Evolutionary conservation across 1,284 basidiomycete genomes (phyloP).

Genomic region (Leccinum proliferum): DNA sequence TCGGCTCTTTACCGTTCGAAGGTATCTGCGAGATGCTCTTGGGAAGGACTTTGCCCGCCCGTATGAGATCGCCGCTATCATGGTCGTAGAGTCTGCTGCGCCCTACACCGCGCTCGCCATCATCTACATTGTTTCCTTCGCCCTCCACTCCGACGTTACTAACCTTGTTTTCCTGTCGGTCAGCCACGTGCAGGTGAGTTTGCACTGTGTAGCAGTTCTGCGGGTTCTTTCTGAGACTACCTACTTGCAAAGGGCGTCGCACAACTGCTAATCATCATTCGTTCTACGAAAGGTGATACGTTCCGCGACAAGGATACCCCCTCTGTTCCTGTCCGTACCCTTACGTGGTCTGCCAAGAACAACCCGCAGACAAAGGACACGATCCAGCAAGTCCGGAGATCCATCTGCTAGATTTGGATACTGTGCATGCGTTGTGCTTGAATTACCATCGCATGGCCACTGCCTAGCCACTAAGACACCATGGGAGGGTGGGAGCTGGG

Average conservation of each 20-base stretch:
- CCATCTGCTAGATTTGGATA: neutral
- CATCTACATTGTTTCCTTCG: slow-evolving; percentile 19
- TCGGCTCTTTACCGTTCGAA: slow-evolving; percentile 19
- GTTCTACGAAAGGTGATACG: slow-evolving; percentile 18
- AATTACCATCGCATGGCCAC: neutral
- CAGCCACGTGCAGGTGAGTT: slow-evolving; percentile 22
- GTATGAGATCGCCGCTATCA: slow-evolving; percentile 16
- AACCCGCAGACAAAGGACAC: neutral
- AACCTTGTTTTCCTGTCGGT: slow-evolving; percentile 21
- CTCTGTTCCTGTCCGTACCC: neutral
- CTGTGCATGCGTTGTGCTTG: neutral
- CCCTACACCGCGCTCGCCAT: slow-evolving; percentile 16
- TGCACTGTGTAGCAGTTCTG: neutral
- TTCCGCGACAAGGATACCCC: neutral
- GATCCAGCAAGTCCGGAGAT: neutral
- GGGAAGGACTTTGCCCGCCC: slow-evolving; percentile 15
- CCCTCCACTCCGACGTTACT: slow-evolving; percentile 16
- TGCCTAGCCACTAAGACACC: neutral
- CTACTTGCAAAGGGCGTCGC: slow-evolving; percentile 20
- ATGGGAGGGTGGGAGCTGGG: neutral
- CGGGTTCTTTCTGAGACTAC: neutral
- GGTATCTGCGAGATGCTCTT: slow-evolving; percentile 14
- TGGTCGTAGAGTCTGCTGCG: slow-evolving; percentile 26
- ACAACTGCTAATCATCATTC: slow-evolving; percentile 27
- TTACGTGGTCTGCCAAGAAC: slow-evolving; percentile 9